Base-by-base conservation (phyloP, 164 flowering plant species). In the Vitis vinifera region DNA sequence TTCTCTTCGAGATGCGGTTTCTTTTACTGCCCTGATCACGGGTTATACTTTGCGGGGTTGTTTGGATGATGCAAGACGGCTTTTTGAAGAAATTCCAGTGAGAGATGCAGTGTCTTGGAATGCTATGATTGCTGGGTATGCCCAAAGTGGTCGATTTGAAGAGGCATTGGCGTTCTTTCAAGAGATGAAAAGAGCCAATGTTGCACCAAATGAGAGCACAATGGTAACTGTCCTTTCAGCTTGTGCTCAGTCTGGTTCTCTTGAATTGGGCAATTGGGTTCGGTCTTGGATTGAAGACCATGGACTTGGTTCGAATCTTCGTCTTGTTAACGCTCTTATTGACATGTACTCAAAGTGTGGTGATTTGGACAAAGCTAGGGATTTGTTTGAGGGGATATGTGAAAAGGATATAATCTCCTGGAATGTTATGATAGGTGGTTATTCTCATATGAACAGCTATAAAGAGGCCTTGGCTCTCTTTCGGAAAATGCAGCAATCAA, bases 341-440 rank as follows among this genome's bases (percentile, higher is more conserved):
- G 93, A 92, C 76, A 90, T 92, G 96, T 89, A 90, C 69, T 71
- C 90, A 10, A 92, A 89, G 70, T 89, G 92, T 77, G 91, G 91
- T 37, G 88, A 84, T 56, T 48, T 86, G 62, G 76, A 73, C 3
- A 82, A 66, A 16, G 97, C 96, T 44, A 72, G 84, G 15, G 63
- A 37, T 8, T 73, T 87, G 63, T 91, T 91, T 72, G 91, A 88
- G 57, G 80, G 78, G 30, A 31, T 87, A 37, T 47, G 37, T 10
- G 60, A 63, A 50, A 89, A 71, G 73, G 84, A 89, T 76, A 78
- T 75, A 31, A 72, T 91, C 57, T 84, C 93, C 2, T 91, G 93
- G 97, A 89, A 91, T 73, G 88, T 81, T 51, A 87, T 91, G 94
- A 89, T 89, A 57, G 91, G 91, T 62, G 94, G 94, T 8, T 89